Conservation (phyloP, 1,284 basidiomycete genomes). For the Laetiporus sulphureus region DNA sequence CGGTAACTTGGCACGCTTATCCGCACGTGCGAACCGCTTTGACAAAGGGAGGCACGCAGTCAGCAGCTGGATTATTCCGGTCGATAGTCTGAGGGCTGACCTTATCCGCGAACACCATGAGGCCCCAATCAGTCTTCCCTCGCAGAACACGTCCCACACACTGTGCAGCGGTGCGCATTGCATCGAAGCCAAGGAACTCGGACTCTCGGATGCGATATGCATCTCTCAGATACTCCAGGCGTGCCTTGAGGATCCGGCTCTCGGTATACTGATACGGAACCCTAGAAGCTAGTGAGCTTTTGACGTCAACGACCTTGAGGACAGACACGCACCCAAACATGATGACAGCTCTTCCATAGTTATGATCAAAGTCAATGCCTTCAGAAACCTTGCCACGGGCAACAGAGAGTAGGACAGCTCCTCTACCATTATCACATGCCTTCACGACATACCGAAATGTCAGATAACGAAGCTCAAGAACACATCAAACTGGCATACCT, state of each 20-base stretch:
- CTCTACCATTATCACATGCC: conserved; percentile 98
- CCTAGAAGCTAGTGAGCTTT: conserved; percentile 33
- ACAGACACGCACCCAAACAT: conserved; percentile 85
- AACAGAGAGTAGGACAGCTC: conserved; percentile 94
- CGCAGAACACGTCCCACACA: conserved; percentile 97
- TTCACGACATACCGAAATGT: conserved; percentile 23
- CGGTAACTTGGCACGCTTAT: conserved; percentile 95
- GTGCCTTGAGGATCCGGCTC: conserved; percentile 94
- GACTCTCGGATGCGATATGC: conserved; percentile 98
- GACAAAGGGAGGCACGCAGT: background rate
- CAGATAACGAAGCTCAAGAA: background rate
- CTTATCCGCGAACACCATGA: conserved; percentile 99
- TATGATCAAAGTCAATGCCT: conserved; percentile 99
- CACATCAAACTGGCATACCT: too few species aligned
- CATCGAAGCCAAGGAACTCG: conserved; percentile 98
- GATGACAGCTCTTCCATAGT: conserved; percentile 97
- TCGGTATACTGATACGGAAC: conserved; percentile 99
- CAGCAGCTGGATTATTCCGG: conserved; percentile 1
- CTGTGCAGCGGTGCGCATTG: conserved; percentile 98
- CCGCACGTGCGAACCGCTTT: conserved; percentile 92
- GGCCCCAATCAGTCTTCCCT: conserved; percentile 98
- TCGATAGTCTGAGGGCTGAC: conserved; percentile 24
- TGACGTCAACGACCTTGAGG: background rate
- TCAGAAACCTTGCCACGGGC: conserved; percentile 99
- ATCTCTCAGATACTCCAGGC: conserved; percentile 97